phyloP scores from a whole-genome alignment of 2,329 filamentous ascomycete genomes.

The Lachnellula hyalina region DNA sequence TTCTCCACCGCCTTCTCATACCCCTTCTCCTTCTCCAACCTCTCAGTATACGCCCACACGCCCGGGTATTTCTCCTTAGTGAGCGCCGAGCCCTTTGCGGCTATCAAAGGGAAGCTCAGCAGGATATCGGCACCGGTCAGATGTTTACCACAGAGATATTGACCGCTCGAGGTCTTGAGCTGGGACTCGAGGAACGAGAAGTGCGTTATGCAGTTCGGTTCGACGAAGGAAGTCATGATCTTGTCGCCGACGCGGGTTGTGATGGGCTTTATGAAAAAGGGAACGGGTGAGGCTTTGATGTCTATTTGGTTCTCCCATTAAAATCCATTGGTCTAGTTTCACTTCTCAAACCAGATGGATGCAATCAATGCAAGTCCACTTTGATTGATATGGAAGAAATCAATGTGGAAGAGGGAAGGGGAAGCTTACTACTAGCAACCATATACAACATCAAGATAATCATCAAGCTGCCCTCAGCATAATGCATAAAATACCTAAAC shows the following conservation, averaged over 20 bases:
- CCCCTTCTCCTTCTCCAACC: conserved; percentile 36
- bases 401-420: not conserved
- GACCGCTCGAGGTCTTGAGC: conserved; percentile 40
- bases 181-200: conserved; percentile 47
- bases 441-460: conserved; percentile 59
- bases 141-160: conserved; percentile 44
- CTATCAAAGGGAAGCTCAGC: conserved; percentile 47
- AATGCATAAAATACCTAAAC: conserved; percentile 71
- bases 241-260: conserved; percentile 47
- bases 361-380: not conserved
- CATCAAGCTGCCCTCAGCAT: conserved; percentile 81
- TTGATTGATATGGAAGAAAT: not conserved
- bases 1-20: conserved; percentile 45
- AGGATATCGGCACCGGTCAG: conserved; percentile 48
- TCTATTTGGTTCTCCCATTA: conserved; percentile 41
- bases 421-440: conserved; percentile 47
- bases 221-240: conserved; percentile 40
- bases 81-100: conserved; percentile 31
- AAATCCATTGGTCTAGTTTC: not conserved
- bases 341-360: not conserved
- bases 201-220: conserved; percentile 42
- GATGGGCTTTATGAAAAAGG: conserved; percentile 65
- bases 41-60: conserved; percentile 40
- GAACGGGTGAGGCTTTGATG: conserved; percentile 51
- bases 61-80: conserved; percentile 41